Conservation (phyloP, 73 alveolate species). For the Paramecium pentaurelia region DNA sequence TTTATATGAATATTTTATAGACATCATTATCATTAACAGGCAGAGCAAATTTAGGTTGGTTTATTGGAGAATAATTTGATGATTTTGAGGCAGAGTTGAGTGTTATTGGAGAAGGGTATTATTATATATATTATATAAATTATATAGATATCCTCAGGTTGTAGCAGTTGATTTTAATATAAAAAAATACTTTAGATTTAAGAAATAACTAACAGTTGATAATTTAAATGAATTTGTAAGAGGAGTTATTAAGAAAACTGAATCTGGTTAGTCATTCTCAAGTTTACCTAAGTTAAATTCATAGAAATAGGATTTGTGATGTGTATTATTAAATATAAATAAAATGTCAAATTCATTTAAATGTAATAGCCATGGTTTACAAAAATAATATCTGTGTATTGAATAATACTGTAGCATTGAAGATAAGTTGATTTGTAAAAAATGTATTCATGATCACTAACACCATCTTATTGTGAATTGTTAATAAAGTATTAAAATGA, state of each 20-base stretch:
- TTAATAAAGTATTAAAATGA: background rate
- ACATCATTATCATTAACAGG: background rate
- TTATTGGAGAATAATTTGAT: slow-evolving; percentile 31
- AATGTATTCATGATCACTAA: background rate
- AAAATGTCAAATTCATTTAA: background rate
- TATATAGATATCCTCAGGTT: background rate
- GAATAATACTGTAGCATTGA: background rate
- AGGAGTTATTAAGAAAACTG: background rate
- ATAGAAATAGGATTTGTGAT: slow-evolving; percentile 4
- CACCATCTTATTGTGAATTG: background rate
- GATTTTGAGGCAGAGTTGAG: slow-evolving; percentile 22
- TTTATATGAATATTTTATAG: background rate
- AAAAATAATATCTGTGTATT: background rate
- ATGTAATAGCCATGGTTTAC: background rate
- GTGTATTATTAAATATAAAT: background rate
- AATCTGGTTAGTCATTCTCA: background rate
- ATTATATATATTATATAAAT: background rate
- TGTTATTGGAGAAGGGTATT: slow-evolving; percentile 30
- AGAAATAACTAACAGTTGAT: slow-evolving; percentile 7
- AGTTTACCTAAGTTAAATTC: background rate
- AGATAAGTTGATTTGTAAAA: background rate
- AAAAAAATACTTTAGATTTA: background rate
- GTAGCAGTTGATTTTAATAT: background rate
- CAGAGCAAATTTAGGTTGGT: background rate
- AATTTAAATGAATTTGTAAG: slow-evolving; percentile 17